phyloP scores from a whole-genome alignment of 1,284 basidiomycete species.

The Moesziomyces globuligerus region DNA sequence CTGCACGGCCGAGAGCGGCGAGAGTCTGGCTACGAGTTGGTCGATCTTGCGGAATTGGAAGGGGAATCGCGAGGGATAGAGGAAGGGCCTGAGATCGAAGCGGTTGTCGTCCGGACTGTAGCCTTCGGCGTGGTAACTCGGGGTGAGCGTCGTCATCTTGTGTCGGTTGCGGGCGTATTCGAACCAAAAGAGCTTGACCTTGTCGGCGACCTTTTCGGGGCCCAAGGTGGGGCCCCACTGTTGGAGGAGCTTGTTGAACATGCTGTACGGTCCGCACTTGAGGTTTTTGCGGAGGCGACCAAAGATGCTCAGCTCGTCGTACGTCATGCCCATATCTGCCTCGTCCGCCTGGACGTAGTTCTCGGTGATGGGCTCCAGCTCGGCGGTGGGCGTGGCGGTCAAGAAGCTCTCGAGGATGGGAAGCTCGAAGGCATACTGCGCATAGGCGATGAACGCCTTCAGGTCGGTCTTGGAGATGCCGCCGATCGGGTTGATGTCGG shows the following conservation, averaged over 20 bases:
- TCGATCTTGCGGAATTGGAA: conserved; percentile 98
- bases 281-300: conserved; percentile 93
- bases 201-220: conserved; percentile 82
- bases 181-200: conserved; percentile 97
- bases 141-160: conserved; percentile 99
- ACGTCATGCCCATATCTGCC: conserved; percentile 94
- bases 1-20: conserved; percentile 8
- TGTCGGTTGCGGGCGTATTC: conserved; percentile 95
- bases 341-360: conserved; percentile 95
- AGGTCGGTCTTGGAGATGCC: conserved; percentile 97
- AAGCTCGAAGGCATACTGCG: conserved; percentile 80
- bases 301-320: conserved; percentile 93
- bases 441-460: conserved; percentile 92
- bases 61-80: conserved; percentile 91
- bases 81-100: conserved; percentile 93
- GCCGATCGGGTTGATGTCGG: conserved; percentile 98
- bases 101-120: conserved; percentile 97
- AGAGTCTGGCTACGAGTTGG: conserved; percentile 75
- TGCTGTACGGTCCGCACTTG: conserved; percentile 96
- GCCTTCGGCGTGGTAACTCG: conserved; percentile 86
- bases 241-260: conserved; percentile 90
- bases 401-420: conserved; percentile 86
- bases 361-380: conserved; percentile 93
- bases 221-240: conserved; percentile 78
- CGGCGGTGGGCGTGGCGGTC: conserved; percentile 90